These are phyloP conservation scores for Cladosporium halotolerans DNA, from an alignment of 2,329 filamentous ascomycete species.

Conservation along the genomic window DNA sequence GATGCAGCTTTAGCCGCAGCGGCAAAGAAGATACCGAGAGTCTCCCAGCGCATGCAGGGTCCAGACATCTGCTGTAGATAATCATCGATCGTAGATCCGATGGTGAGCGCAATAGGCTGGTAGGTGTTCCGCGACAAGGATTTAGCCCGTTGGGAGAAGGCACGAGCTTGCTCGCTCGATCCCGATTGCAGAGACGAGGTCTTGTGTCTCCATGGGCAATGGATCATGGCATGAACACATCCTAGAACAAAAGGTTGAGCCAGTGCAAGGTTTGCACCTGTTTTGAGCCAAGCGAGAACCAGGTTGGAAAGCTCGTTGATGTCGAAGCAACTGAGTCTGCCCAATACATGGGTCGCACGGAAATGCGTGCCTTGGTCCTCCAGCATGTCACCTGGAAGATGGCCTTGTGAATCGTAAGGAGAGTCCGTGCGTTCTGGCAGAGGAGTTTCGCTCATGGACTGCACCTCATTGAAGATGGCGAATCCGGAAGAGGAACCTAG, in stretches of 20 bases:
- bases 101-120: not conserved
- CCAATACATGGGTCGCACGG: conserved; percentile 1
- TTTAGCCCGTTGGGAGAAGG: not conserved
- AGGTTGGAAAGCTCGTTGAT: conserved; percentile 17
- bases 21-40: conserved; percentile 35
- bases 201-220: conserved; percentile 2
- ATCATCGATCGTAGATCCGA: conserved; percentile 3
- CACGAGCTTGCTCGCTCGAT: conserved; percentile 1
- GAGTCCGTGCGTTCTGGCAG: not conserved
- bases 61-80: conserved; percentile 7
- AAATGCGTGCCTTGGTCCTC: conserved; percentile 1
- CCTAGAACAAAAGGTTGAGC: conserved; percentile 20
- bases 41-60: conserved; percentile 33
- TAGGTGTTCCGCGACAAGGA: conserved; percentile 1
- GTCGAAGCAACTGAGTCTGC: conserved; percentile 2
- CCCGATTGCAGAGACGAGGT: conserved; percentile 8
- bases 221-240: conserved; percentile 20
- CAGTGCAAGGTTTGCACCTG: conserved; percentile 25
- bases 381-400: not conserved
- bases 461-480: conserved; percentile 29
- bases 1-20: conserved; percentile 33
- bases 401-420: not conserved
- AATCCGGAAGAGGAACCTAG: conserved; percentile 29
- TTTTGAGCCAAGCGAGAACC: conserved; percentile 21
- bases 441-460: conserved; percentile 15